Evolutionary conservation across 208 protist genomes (phyloP), one percentile per base, ranked within the genome.

Genomic region (Crithidia mellificae): DNA sequence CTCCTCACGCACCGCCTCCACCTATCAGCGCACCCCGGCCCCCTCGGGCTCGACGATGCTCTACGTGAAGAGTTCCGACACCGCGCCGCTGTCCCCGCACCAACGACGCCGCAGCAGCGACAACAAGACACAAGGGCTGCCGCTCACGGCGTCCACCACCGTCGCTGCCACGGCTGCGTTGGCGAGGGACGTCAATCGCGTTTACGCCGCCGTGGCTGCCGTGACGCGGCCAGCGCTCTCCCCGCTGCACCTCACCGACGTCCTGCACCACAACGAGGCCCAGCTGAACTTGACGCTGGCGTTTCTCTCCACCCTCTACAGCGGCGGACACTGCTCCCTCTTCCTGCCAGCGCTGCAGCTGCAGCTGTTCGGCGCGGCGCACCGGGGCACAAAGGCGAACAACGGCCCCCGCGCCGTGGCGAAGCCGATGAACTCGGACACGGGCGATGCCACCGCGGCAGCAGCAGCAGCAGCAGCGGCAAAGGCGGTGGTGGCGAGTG

Each of bases 281-380:
- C 75, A 83, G 58, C 71, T 92, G 30, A 71, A 71, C 55, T 34
- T 93, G 6, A 77, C 82, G 15, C 22, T 90, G 14, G 78, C 61
- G 64, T 96, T 92, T 62, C 54, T 96, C 6, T 72, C 72, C 44
- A 87, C 74, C 29, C 65, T 85, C 22, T 87, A 84, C 72, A 77
- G 84, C 43, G 91, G 91, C 30, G 86, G 91, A 9, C 87, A 96
- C 72, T 96, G 87, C 74, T 93, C 91, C 0, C 72, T 96, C 24
- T 96, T 96, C 47, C 27, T 46, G 63, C 67, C 57, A 19, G 38
- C 43, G 25, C 46, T 68, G 54, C 44, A 11, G 2, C 56, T 61
- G 29, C 14, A 30, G 19, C 30, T 7, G 43, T 46, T 34, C 1
- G 14, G 29, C 6, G 34, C 41, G 3, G 8, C 6, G 17, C 34